These are phyloP conservation scores for Trichoderma endophyticum DNA, from an alignment of 2,329 filamentous ascomycete species.

Conservation along the genomic window DNA sequence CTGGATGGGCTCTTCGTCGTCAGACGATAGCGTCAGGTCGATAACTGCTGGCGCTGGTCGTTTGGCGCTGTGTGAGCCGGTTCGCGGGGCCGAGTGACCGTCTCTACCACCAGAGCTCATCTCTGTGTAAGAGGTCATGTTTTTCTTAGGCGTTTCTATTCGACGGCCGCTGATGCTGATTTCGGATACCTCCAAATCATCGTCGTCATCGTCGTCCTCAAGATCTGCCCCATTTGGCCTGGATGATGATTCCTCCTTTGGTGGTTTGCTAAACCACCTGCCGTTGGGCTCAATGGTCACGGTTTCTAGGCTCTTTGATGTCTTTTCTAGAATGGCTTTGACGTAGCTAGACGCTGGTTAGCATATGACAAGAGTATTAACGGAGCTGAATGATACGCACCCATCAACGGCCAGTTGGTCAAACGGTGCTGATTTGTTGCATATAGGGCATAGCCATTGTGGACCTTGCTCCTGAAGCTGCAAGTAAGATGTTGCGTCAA, in stretches of 20 bases:
- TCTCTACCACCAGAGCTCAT: slow-evolving; percentile 38
- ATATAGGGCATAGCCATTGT: slow-evolving; percentile 94
- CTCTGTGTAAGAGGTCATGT: slow-evolving; percentile 33
- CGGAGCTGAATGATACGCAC: slow-evolving; percentile 45
- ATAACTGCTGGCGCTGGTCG: slow-evolving; percentile 53
- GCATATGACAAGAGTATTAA: background rate
- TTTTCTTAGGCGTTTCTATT: slow-evolving; percentile 37
- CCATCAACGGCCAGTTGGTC: slow-evolving; percentile 83
- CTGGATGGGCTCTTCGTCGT: slow-evolving; percentile 48
- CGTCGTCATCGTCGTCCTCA: slow-evolving; percentile 40
- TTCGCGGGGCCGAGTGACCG: slow-evolving; percentile 34
- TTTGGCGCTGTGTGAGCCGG: slow-evolving; percentile 42
- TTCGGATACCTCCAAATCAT: slow-evolving; percentile 50
- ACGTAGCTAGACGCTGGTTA: slow-evolving; percentile 62
- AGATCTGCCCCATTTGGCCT: slow-evolving; percentile 30
- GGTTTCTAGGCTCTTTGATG: slow-evolving; percentile 69
- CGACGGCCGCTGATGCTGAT: slow-evolving; percentile 35
- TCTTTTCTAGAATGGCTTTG: slow-evolving; percentile 76
- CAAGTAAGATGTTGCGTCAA: slow-evolving; percentile 88
- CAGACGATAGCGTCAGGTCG: slow-evolving; percentile 56
- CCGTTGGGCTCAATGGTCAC: slow-evolving; percentile 89
- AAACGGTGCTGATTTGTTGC: slow-evolving; percentile 78
- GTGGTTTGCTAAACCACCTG: slow-evolving; percentile 57
- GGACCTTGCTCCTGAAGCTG: slow-evolving; percentile 94
- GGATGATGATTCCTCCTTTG: slow-evolving; percentile 30